phyloP scores from a whole-genome alignment of 768 basidiomycete species.

The Lentinus brumalis region DNA sequence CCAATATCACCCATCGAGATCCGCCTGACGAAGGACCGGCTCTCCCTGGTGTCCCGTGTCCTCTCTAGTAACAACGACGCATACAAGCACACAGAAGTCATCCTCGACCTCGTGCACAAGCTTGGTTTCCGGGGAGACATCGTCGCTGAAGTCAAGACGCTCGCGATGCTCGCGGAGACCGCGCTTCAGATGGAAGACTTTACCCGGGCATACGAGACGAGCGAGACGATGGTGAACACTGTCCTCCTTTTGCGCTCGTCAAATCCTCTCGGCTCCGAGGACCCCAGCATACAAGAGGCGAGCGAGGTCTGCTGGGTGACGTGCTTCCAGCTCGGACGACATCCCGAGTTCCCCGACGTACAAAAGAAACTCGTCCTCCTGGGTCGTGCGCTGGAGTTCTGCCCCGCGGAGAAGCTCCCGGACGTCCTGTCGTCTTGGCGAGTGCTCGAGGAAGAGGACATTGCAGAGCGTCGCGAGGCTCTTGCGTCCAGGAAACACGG shows the following conservation, averaged over 20 bases:
- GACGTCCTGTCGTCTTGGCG: constrained; percentile 82
- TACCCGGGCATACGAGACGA: constrained; percentile 67
- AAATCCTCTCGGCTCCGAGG: constrained; percentile 31
- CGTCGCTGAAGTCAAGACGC: constrained; percentile 76
- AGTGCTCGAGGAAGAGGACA: constrained; percentile 67
- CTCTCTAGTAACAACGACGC: constrained; percentile 84
- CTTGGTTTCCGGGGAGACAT: constrained; percentile 75
- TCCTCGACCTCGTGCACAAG: constrained; percentile 87
- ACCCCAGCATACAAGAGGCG: constrained; percentile 54
- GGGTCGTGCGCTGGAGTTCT: constrained; percentile 82
- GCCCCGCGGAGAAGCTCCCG: constrained; percentile 77
- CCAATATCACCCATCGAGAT: constrained; percentile 91
- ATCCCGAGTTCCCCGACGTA: constrained; percentile 72
- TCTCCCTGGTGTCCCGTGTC: constrained; percentile 84
- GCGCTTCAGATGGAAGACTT: constrained; percentile 86
- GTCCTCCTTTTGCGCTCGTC: constrained; percentile 52
- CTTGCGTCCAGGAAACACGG: constrained; percentile 32
- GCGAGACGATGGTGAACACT: constrained; percentile 67
- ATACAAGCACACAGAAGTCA: constrained; percentile 89
- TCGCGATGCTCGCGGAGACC: constrained; percentile 90
- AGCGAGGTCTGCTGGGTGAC: constrained; percentile 88
- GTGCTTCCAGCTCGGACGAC: constrained; percentile 85
- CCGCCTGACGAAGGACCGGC: constrained; percentile 84
- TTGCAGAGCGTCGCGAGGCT: constrained; percentile 50
- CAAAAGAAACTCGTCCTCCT: constrained; percentile 69